Evolutionary conservation across 2,329 filamentous ascomycete species (phyloP), one percentile per base, ranked within the genome.

Genomic region (Alternaria longipes): DNA sequence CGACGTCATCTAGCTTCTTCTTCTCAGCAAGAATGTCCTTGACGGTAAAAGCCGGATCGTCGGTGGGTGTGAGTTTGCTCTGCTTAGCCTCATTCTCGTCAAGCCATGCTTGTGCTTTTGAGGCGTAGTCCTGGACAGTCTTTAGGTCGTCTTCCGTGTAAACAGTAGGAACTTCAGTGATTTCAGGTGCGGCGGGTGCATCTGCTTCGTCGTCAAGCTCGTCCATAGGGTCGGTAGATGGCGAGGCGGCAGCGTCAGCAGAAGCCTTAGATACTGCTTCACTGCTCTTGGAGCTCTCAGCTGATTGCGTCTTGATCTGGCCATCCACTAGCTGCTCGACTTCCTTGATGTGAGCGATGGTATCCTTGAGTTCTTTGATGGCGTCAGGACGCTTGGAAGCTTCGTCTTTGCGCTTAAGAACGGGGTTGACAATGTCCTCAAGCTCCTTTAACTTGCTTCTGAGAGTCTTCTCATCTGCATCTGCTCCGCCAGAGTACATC

Each of bases 401-500:
- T 78, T 99, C 94, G 16, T 90, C 85, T 49, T 90, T 89, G 60
- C 95, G 88, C 74, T 86, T 88, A 68, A 93, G 85, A 26, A 97
- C 88, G 1, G 94, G 94, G 32, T 87, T 83, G 54, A 94, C 91
- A 47, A 97, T 86, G 54, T 89, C 87, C 74, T 92, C 90, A 51
- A 99, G 87, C 45, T 86, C 87, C 78, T 92, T 90, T 51, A 96
- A 86, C 76, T 90, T 92, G 56, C 87, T 85, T 77, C 90, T 91
- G 71, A 99, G 86, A 49, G 90, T 88, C 3, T 91, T 88, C 59
- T 89, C 89, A 36, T 87, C 84, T 5, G 95, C 94, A 50, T 93
- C 89, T 16, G 86, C 85, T 57, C 94, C 93, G 47, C 94, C 93
- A 16, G 87, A 91, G 76, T 97, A 95, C 61, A 99, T 88, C 94